These are phyloP conservation scores for Aspergillus costaricaensis DNA, from an alignment of 2,329 filamentous ascomycete genomes.

Conservation along the genomic window DNA sequence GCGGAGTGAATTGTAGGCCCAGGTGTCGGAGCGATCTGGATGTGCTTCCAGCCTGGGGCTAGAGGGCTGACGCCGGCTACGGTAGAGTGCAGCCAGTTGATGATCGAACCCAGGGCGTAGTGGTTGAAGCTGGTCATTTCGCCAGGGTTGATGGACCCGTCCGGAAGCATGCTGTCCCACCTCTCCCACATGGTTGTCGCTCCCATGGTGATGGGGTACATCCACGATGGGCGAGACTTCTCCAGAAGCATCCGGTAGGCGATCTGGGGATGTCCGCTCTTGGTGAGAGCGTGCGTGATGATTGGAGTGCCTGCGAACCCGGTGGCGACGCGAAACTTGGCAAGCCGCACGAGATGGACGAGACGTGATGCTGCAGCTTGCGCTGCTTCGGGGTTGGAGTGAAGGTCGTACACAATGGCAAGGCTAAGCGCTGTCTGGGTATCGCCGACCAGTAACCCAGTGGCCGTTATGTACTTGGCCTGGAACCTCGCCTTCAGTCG, in stretches of 20 bases:
- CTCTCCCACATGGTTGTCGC: constrained; percentile 50
- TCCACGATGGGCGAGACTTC: constrained; percentile 38
- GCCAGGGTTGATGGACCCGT: constrained; percentile 43
- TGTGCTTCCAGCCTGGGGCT: constrained; percentile 35
- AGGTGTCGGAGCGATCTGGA: constrained; percentile 33
- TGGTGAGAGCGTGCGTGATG: constrained; percentile 31
- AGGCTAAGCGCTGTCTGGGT: constrained; percentile 35
- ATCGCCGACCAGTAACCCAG: constrained; percentile 32
- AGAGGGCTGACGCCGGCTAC: constrained; percentile 28
- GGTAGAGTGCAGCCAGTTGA: constrained; percentile 41
- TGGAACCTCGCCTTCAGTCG: constrained; percentile 30
- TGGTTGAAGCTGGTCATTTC: constrained; percentile 50
- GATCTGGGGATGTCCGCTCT: constrained; percentile 23
- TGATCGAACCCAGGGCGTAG: constrained; percentile 44
- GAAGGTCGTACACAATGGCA: constrained; percentile 31
- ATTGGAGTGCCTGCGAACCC: constrained; percentile 39
- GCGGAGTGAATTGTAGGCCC: constrained; percentile 13
- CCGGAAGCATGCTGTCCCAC: constrained; percentile 45
- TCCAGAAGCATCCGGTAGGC: constrained; percentile 47
- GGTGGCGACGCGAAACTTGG: constrained; percentile 36
- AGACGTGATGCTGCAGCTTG: constrained; percentile 8
- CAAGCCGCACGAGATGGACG: constrained; percentile 25
- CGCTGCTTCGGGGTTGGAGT: constrained; percentile 14
- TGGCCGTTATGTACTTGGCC: constrained; percentile 31
- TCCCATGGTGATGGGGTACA: constrained; percentile 45